Evolutionary conservation across 306 rosid species (phyloP), one percentile per base, ranked within the genome.

Genomic region (Dicorynia guianensis): DNA sequence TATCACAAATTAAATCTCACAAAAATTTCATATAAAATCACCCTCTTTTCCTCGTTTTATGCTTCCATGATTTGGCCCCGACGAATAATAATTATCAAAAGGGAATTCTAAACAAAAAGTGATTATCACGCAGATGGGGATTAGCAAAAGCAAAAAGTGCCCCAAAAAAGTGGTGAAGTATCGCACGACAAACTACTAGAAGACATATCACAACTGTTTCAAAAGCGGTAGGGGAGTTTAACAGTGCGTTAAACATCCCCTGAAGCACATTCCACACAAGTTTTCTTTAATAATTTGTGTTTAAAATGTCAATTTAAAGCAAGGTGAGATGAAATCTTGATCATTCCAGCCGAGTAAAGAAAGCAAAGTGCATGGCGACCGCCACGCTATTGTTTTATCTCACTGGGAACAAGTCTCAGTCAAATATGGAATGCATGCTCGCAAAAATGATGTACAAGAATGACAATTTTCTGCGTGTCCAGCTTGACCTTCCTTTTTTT

Each of bases 131-230:
- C 63, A 52, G 43, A 67, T 55, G 46, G 73, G 76, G 54, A 69
- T 59, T 67, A 40, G 55, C 49, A 78, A 68, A 67, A 74, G 83
- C 50, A 59, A 65, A 42, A 46, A 55, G 71, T 30, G 76, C 67
- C 76, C 18, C 38, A 55, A 50, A 67, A 36, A 69, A 69, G 67
- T 76, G 71, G 75, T 11, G 68, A 68, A 57, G 67, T 70, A 55
- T 42, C 30, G 62, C 65, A 54, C 43, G 72, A 68, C 57, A 46
- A 63, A 56, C 42, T 43, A 60, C 67, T 49, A 53, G 4, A 80
- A 35, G 35, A 64, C 62, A 63, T 30, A n/a, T 64, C 38, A 44
- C 48, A 55, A 66, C 60, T 56, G 74, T 76, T 39, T 49, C 7
- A 63, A 76, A 71, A 40, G 54, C 38, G 30, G 35, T 30, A 63